Base-by-base conservation (phyloP, 768 basidiomycete genomes). In the Plicaturopsis crispa region DNA sequence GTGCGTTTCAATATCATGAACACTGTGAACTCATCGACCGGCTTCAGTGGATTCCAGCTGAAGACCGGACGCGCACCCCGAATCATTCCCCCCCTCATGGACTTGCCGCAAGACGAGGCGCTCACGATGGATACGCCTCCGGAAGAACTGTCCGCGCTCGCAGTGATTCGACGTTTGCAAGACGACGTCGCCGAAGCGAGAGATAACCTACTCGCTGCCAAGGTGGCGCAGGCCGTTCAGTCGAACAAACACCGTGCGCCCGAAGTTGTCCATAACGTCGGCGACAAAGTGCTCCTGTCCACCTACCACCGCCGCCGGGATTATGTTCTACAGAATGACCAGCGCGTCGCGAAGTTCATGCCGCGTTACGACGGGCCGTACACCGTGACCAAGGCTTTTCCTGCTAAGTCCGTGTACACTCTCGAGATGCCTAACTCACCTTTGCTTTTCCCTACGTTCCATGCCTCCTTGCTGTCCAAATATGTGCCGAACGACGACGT, bases 321-420 rank as follows among this genome's bases (percentile, higher is more conserved):
- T 1, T 69, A 60, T 38, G 49, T 48, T 18, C n/a, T 36, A 0
- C 24, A 28, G 1, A 54, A 57, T 0, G 47, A 55, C 2, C 49
- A 54, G 4, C 46, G 54, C 0, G 62, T 62, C 0, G 64, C 62
- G 0, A 72, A 73, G 35, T 69, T 70, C 38, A 62, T 72, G 52
- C 61, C 65, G 0, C 39, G 50, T 0, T 62, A 34, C 13, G 60
- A 69, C 36, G 53, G 63, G 0, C 59, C 53, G 0, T 61, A 50
- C 35, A 32, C 4, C 0, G 41, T 72, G 2, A 24, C 46, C 0
- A 33, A 42, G 0, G 49, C 52, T 0, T 33, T 56, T n/a, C 24
- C 33, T 0, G 37, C 38, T 1, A 38, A 38, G 0, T 64, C 59
- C 2, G 51, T 49, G 0, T 53, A 56, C 0, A 57, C 53, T 0